Evolutionary conservation across 1,284 basidiomycete genomes (phyloP).

Genomic region (Peniophora sp.): DNA sequence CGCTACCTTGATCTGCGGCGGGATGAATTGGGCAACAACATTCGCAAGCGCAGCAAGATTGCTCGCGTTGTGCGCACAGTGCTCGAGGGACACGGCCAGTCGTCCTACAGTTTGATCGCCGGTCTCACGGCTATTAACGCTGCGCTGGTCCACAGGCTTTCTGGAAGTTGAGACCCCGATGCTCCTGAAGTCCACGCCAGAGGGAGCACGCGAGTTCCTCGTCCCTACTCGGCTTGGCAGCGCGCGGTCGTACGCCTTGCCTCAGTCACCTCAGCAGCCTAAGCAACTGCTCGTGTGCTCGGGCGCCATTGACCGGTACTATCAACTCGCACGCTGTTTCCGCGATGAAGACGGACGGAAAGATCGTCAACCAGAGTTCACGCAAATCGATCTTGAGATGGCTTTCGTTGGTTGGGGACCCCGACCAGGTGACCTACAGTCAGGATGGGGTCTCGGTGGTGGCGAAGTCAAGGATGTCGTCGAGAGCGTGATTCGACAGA

Average conservation of each 20-base stretch:
- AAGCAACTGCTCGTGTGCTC: conserved; percentile 92
- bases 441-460: conserved; percentile 80
- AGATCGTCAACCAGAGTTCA: conserved; percentile 95
- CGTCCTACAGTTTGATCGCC: conserved; percentile 4
- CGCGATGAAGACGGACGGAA: conserved; percentile 92
- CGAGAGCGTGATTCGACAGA: conserved; percentile 60
- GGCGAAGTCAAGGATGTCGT: conserved; percentile 69
- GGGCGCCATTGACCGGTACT: conserved; percentile 86
- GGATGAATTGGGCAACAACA: conserved; percentile 62
- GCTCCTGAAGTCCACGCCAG: conserved; percentile 87
- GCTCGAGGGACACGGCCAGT: conserved; percentile 66
- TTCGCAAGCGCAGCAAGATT: conserved; percentile 74
- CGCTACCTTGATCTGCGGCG: conserved; percentile 87
- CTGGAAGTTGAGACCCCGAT: conserved; percentile 91
- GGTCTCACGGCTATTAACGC: conserved; percentile 8
- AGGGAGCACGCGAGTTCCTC: conserved; percentile 91
- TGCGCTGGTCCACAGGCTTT: conserved; percentile 48
- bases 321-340: conserved; percentile 91
- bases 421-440: conserved; percentile 14
- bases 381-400: conserved; percentile 96
- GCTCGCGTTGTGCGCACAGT: conserved; percentile 70
- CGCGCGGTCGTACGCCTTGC: conserved; percentile 76
- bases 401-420: conserved; percentile 82
- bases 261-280: conserved; percentile 93
- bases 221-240: conserved; percentile 71